phyloP scores from a whole-genome alignment of 192 early-diverging fungal species.

The Rhizophagus clarus region DNA sequence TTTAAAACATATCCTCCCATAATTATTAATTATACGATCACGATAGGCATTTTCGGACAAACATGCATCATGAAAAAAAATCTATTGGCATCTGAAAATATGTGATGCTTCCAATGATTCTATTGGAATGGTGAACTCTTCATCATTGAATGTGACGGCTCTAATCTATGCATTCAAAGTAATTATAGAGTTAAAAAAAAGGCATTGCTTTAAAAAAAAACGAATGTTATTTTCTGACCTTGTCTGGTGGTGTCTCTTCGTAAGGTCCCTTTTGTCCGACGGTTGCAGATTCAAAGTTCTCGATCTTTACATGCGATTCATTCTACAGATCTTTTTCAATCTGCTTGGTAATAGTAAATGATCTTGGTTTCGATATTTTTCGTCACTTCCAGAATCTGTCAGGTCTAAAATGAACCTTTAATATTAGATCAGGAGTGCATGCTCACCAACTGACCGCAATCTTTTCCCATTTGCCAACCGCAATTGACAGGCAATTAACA shows the following conservation, averaged over 20 bases:
- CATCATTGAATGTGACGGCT: no score
- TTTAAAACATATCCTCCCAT: no score
- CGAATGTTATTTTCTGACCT: not conserved
- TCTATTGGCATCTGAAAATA: no score
- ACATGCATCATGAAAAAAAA: no score
- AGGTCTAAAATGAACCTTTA: no score
- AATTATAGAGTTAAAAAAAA: not conserved
- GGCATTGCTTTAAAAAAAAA: not conserved
- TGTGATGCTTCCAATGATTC: no score
- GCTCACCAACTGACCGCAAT: not conserved
- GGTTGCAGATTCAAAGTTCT: not conserved
- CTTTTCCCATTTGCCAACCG: slow-evolving; percentile 8
- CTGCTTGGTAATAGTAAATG: not conserved
- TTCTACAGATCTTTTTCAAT: not conserved
- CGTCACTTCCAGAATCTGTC: not conserved
- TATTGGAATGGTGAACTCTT: no score
- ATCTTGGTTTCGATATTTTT: slow-evolving; percentile 14
- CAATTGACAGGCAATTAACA: slow-evolving; percentile 10
- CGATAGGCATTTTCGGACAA: no score
- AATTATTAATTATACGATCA: no score
- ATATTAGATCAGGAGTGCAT: no score
- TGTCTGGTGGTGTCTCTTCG: not conserved
- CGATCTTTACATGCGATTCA: no score
- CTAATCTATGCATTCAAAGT: no score
- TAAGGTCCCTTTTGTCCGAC: not conserved